Conservation (phyloP, 257 asterid genomes). For the Solanum stenotomum region DNA sequence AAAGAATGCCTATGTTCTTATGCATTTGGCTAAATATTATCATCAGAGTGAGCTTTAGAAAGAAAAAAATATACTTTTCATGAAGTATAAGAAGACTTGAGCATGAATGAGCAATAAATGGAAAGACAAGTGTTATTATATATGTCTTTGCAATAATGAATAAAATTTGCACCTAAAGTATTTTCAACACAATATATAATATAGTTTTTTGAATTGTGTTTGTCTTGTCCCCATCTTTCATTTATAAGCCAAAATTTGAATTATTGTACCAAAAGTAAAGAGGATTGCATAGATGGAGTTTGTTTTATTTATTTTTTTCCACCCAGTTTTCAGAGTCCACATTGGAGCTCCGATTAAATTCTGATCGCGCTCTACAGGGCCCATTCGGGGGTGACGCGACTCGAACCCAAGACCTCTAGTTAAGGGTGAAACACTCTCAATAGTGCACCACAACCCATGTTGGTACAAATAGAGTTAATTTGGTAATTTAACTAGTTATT, state of each 20-base stretch:
- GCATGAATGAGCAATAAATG: background rate
- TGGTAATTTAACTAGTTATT: background rate
- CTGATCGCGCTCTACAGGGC: no score
- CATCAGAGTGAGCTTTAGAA: no score
- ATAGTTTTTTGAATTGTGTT: background rate
- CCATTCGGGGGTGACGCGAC: no score
- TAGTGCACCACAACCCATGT: no score
- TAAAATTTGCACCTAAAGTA: no score
- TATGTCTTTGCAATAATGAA: background rate
- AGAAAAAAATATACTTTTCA: background rate
- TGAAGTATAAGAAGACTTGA: background rate
- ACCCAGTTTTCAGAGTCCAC: no score
- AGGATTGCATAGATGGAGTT: background rate
- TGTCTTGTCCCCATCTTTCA: background rate
- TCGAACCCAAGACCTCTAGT: no score
- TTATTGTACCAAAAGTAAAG: background rate
- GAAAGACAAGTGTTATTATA: background rate
- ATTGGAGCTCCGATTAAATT: no score
- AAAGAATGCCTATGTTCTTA: no score
- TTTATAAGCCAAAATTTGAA: background rate
- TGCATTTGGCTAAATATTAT: no score
- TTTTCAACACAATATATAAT: background rate
- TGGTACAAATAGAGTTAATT: background rate
- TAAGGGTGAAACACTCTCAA: no score
- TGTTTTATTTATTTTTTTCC: no score